phyloP scores from a whole-genome alignment of 225 moss, liverwort and hornwort species.

The Asterella californica region DNA sequence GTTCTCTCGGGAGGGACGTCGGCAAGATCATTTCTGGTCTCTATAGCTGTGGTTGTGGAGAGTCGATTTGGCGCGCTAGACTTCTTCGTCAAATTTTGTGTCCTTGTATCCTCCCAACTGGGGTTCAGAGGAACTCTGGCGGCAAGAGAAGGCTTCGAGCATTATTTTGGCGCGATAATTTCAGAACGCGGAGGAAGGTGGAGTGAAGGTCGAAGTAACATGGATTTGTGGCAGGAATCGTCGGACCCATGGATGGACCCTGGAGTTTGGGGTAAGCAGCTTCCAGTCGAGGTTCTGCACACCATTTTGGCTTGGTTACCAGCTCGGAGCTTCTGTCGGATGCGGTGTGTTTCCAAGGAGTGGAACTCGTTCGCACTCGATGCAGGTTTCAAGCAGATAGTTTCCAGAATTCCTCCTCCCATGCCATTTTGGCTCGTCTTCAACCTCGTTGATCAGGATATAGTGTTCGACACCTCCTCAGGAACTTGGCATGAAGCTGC shows the following conservation, averaged over 20 bases:
- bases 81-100: background rate
- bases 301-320: constrained; percentile 21
- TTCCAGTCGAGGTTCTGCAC: constrained; percentile 7
- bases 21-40: background rate
- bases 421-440: constrained; percentile 20
- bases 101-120: background rate
- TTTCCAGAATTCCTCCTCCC: constrained; percentile 14
- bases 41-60: background rate
- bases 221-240: background rate
- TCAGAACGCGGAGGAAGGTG: background rate
- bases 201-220: background rate
- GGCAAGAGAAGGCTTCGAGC: background rate
- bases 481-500: constrained; percentile 12
- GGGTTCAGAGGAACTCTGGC: background rate
- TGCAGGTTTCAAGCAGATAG: constrained; percentile 10
- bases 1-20: background rate
- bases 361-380: constrained; percentile 14
- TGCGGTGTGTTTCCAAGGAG: constrained; percentile 14
- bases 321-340: constrained; percentile 13
- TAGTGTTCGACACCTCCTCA: constrained; percentile 3
- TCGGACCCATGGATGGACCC: constrained; percentile 11
- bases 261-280: constrained; percentile 4
- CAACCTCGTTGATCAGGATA: constrained; percentile 3
- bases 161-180: background rate
- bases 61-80: background rate